Conservation (phyloP, 768 basidiomycete genomes). For the Hortiboletus campestris region DNA sequence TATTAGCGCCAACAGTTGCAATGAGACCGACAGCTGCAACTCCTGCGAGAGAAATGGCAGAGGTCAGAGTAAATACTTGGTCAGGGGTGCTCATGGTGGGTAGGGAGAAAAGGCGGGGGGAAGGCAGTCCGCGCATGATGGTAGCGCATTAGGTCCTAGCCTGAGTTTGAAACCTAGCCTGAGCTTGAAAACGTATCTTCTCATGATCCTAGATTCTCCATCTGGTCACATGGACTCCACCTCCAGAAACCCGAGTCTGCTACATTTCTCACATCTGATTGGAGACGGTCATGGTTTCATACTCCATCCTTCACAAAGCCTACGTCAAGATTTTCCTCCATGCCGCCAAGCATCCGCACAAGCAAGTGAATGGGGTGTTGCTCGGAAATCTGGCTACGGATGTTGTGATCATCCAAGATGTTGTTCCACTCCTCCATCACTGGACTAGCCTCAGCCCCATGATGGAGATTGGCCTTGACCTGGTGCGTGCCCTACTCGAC, state of each 20-base stretch:
- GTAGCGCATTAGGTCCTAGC: too few species aligned
- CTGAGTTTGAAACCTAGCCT: too few species aligned
- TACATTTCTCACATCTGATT: background rate
- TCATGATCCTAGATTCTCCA: background rate
- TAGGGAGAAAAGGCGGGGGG: background rate
- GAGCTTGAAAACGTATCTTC: background rate
- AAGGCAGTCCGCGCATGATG: too few species aligned
- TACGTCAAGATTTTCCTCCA: conserved; percentile 78
- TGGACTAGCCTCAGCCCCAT: conserved; percentile 83
- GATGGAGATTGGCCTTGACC: conserved; percentile 83
- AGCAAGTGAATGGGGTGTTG: conserved; percentile 75
- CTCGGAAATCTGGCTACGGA: conserved; percentile 48
- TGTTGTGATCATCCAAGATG: conserved; percentile 54
- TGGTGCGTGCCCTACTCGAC: conserved; percentile 44
- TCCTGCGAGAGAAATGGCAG: conserved; percentile 60
- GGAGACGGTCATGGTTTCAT: conserved; percentile 33
- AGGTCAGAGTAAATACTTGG: conserved; percentile 54
- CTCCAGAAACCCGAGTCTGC: too few species aligned
- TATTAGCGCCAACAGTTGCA: conserved; percentile 52
- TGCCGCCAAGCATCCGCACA: conserved; percentile 76
- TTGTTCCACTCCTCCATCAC: conserved; percentile 77
- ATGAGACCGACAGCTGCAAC: conserved; percentile 50
- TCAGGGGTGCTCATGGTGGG: conserved; percentile 18
- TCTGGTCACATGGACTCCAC: too few species aligned
- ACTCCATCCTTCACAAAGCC: conserved; percentile 57